Evolutionary conservation across 2,329 filamentous ascomycete species (phyloP).

Genomic region (Hirsutella minnesotensis): DNA sequence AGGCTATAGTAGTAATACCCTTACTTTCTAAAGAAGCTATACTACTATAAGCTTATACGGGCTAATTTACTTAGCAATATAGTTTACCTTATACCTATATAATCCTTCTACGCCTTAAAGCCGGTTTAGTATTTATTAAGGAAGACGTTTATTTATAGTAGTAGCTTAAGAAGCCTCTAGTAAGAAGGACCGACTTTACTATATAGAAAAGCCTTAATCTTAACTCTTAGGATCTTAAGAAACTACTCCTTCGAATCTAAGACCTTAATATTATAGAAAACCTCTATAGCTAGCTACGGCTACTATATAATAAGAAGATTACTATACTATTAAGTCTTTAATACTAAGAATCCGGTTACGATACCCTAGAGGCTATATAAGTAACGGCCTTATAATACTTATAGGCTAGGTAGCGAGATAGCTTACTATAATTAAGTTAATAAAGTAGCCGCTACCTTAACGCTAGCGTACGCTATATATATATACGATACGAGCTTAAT

Average conservation of each 20-base stretch:
- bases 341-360: neutral
- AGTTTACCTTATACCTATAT: neutral
- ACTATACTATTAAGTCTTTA: neutral
- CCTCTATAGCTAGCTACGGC: neutral
- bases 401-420: neutral
- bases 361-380: neutral
- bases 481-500: neutral
- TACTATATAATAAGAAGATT: neutral
- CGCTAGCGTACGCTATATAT: neutral
- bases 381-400: neutral
- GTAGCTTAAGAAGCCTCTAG: conserved; percentile 1
- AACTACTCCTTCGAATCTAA: neutral
- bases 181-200: neutral
- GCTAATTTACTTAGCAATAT: neutral
- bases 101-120: neutral
- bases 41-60: neutral
- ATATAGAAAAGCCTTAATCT: neutral
- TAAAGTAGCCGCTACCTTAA: neutral
- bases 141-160: conserved; percentile 1
- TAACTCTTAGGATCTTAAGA: neutral
- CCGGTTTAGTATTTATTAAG: neutral
- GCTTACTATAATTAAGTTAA: neutral
- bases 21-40: neutral
- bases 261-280: neutral
- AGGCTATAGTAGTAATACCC: neutral